Evolutionary conservation across 148 eudicot genomes (phyloP), one percentile per base, ranked within the genome.

Genomic region (Silene latifolia): DNA sequence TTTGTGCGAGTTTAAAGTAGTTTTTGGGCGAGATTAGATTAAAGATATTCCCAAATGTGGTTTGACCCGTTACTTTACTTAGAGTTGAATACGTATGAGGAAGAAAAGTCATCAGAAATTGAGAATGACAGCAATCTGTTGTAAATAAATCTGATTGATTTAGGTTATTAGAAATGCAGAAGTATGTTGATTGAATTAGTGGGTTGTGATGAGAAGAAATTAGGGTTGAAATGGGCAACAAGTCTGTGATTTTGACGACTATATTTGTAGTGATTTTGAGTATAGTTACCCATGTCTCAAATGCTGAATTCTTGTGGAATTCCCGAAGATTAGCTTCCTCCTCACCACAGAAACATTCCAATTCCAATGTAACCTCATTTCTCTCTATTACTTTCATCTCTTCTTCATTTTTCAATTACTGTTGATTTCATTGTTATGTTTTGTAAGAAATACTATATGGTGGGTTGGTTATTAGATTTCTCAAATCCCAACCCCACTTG

Each of bases 201-300:
- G 67, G 77, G 35, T 21, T 72, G 76, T 73, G 58, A 72, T 56
- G 51, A 20, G 39, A 3, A 35, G 7, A n/a, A 63, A 27, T 60
- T 78, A 69, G 66, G 76, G 76, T 73, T 18, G 56, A 66, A 58
- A 87, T 84, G 93, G 86, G 75, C 60, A 80, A 62, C 67, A 67
- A 68, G 12, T 10, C 56, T 76, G 74, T 81, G 67, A 76, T 76
- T 72, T 69, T 83, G 13, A 51, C 74, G 10, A 51, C 72, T 29
- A 9, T 76, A 8, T 47, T 84, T 68, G n/a, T 89, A 46, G 69
- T 80, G 51, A 54, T 88, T 21, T 24, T 82, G 48, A 13, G 83
- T 23, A 23, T 79, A 66, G 63, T 80, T 13, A 1, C 29, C 1
- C 79, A 71, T 54, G 72, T 72, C 82, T 77, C 82, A 0, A 11